phyloP scores from a whole-genome alignment of 495 filamentous ascomycete genomes.

The Penicillium samsonianum region DNA sequence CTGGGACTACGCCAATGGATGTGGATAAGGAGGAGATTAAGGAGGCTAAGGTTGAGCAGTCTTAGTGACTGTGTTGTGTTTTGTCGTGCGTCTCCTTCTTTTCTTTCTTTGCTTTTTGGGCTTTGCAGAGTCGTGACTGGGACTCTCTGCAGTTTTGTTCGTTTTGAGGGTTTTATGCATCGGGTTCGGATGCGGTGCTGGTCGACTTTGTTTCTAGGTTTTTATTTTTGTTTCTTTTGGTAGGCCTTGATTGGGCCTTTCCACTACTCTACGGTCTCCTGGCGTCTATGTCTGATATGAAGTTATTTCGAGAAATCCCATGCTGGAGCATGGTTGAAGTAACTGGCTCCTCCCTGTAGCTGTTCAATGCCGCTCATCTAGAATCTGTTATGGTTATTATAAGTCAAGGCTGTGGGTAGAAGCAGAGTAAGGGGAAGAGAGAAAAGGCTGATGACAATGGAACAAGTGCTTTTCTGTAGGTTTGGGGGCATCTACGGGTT shows the following conservation, averaged over 20 bases:
- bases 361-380: background rate
- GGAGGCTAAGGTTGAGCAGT: conserved; percentile 22
- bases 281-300: conserved; percentile 4
- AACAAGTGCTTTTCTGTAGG: background rate
- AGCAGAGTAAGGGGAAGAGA: no score
- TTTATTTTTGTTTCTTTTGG: background rate
- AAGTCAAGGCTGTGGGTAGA: background rate
- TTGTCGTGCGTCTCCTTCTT: background rate
- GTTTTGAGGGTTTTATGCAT: conserved; percentile 6
- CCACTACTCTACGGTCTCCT: conserved; percentile 11
- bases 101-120: conserved; percentile 14
- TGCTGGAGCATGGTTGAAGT: conserved; percentile 10
- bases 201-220: conserved; percentile 21
- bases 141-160: background rate
- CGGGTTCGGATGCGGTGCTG: conserved; percentile 8
- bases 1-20: conserved; percentile 44
- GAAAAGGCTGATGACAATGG: background rate
- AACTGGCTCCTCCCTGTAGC: background rate
- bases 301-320: background rate
- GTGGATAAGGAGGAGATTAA: conserved; percentile 43
- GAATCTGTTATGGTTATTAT: background rate
- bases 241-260: conserved; percentile 12
- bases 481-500: no score
- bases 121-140: background rate
- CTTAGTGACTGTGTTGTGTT: background rate